phyloP scores from a whole-genome alignment of 305 asterid genomes.

The Fraxinus velutina region DNA sequence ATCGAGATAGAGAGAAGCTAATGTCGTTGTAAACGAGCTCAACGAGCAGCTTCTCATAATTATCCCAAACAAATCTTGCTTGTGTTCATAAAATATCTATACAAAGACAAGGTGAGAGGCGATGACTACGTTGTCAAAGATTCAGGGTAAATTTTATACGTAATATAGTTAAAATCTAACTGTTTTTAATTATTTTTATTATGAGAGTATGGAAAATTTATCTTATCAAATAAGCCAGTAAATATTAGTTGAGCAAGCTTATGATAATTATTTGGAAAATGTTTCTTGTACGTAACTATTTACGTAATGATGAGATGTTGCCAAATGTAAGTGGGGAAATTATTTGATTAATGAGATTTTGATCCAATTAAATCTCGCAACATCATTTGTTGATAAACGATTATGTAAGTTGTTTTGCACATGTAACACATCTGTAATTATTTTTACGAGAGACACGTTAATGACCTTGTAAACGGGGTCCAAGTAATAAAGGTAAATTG shows the following conservation, averaged over 20 bases:
- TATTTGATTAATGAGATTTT: no score
- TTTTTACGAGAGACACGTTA: slow-evolving; percentile 11
- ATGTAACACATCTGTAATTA: no score
- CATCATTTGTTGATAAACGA: no score
- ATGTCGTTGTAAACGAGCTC: neutral
- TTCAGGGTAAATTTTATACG: neutral
- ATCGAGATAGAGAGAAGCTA: neutral
- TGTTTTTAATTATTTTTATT: no score
- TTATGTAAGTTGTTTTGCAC: no score
- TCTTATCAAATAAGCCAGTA: neutral
- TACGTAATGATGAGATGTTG: no score
- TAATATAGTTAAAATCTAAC: neutral
- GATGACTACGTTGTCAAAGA: neutral
- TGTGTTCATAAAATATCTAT: neutral
- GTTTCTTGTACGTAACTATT: no score
- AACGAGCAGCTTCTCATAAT: neutral
- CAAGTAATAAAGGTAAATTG: neutral
- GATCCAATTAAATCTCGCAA: no score
- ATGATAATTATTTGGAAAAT: no score
- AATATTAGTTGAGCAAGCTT: neutral
- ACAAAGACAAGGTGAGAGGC: neutral
- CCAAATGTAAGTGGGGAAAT: no score
- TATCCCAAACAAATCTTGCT: neutral
- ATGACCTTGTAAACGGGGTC: slow-evolving; percentile 17
- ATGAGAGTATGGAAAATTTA: neutral